Conservation (phyloP, 2,329 filamentous ascomycete genomes). For the Falciphora oryzae region DNA sequence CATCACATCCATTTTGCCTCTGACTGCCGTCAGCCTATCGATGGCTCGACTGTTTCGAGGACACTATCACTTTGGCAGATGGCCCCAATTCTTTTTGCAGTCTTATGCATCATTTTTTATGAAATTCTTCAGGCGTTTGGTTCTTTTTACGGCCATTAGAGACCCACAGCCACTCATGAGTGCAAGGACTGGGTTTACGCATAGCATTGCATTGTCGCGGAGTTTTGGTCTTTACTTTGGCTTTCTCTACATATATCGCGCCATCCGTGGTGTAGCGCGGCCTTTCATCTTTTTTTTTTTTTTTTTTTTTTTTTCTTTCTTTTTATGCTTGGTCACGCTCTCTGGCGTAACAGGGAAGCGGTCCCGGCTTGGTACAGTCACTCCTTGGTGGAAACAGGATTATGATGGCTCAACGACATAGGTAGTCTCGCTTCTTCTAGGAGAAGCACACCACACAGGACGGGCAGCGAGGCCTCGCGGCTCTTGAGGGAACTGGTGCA, state of each 20-base stretch:
- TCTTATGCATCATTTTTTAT: conserved; percentile 3
- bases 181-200: background rate
- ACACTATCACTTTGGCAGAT: background rate
- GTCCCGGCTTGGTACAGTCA: background rate
- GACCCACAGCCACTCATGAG: background rate
- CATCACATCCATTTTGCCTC: background rate
- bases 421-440: background rate
- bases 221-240: conserved; percentile 5
- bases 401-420: background rate
- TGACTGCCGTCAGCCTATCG: background rate
- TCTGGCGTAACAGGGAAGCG: background rate
- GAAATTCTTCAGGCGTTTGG: background rate
- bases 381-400: background rate
- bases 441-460: background rate
- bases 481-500: background rate
- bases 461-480: background rate
- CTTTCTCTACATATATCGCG: background rate
- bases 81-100: background rate
- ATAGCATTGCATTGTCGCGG: conserved; percentile 10
- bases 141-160: conserved; percentile 2
- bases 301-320: background rate
- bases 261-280: background rate
- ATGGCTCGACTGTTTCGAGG: background rate
- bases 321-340: background rate
- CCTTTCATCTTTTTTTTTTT: background rate